Base-by-base conservation (phyloP, 768 basidiomycete species). In the Russula griseocarnosa region DNA sequence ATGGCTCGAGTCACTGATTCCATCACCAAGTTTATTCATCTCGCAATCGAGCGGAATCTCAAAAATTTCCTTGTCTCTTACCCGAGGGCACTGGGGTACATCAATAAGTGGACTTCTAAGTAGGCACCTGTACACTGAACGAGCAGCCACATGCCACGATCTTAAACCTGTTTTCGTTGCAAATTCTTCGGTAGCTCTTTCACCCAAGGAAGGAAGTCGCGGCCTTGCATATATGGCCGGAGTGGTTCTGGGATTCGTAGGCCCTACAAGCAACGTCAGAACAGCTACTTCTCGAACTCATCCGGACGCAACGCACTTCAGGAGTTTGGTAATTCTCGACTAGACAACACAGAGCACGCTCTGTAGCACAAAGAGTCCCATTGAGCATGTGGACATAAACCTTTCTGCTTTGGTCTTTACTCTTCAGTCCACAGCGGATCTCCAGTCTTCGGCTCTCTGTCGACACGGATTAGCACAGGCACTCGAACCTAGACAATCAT, bases 371-470 rank as follows among this genome's bases (percentile, higher is more conserved):
- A 51, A 99, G 82, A 3, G 97, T 99, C 40, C 94, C 96, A 74
- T 99, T 99, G 72, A 99, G 78, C 97, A 99, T 99, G 79, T 99
- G 97, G 5, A 97, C 95, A 76, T 98, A 98, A 5, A 94, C 78
- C 73, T 98, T 95, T 63, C 90, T 84, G 56, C 90, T 81, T 72
- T 98, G 93, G 34, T 94, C 94, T 70, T 92, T 91, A 65, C 82
- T 80, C 76, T 95, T 97, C 74, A 95, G 79, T 10, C 97, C 97
- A 71, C 94, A 94, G 50, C 94, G 84, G 28, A 99, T 87, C 74
- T 99, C 97, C 58, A 99, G 82, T 62, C 91, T 83, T 71, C 97
- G 85, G 70, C 88, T 88, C 82, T 99, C 96, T 98, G 60, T 20
- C 51, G 58, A 65, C 6, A 24, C 28, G 16, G 63, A 14, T 54